Conservation (phyloP, 164 flowering plant species). For the Protea cynaroides region DNA sequence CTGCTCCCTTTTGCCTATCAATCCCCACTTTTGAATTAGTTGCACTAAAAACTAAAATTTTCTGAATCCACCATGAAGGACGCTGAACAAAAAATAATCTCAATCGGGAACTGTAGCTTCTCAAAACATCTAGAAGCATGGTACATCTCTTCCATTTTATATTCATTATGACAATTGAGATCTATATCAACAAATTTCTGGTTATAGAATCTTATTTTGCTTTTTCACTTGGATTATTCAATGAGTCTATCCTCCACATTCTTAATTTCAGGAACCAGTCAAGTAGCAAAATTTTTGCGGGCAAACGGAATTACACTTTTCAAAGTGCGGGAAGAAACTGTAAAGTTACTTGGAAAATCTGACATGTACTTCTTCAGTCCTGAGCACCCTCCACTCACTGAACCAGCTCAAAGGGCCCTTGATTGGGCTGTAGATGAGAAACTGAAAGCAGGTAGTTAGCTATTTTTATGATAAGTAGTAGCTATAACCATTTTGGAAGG, state of each 20-base stretch:
- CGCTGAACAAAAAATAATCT: too few relatives aligned
- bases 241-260: background rate
- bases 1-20: too few relatives aligned
- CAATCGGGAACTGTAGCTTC: too few relatives aligned
- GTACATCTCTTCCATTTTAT: too few relatives aligned
- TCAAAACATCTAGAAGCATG: too few relatives aligned
- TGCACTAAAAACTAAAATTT: too few relatives aligned
- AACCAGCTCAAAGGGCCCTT: constrained; percentile 65
- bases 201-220: too few relatives aligned
- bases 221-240: background rate
- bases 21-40: too few relatives aligned
- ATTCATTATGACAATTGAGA: too few relatives aligned
- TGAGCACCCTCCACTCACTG: constrained; percentile 75
- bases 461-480: background rate
- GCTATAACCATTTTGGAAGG: background rate
- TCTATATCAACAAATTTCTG: too few relatives aligned
- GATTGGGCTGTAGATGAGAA: constrained; percentile 86
- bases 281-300: constrained; percentile 57
- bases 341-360: constrained; percentile 53
- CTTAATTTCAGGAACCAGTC: constrained; percentile 49
- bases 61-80: too few relatives aligned
- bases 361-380: constrained; percentile 47
- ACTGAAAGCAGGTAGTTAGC: constrained; percentile 54
- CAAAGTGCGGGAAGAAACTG: constrained; percentile 62
- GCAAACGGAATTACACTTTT: constrained; percentile 57